Evolutionary conservation across 371 early-diverging fungal genomes (phyloP).

Genomic region (Mortierella polycephala): DNA sequence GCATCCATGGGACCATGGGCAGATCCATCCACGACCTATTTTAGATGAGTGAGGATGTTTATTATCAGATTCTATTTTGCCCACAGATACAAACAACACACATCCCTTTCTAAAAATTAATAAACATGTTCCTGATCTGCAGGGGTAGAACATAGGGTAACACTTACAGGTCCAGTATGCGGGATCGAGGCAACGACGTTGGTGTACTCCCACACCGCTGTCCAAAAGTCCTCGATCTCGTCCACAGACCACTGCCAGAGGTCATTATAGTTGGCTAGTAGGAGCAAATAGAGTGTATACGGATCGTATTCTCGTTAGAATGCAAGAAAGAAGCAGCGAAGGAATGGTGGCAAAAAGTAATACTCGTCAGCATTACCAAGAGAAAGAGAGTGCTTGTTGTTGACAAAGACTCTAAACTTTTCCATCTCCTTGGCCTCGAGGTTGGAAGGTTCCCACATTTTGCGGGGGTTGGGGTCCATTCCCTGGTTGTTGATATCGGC

Average conservation of each 20-base stretch:
- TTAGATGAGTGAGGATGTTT: neutral
- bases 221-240: conserved; percentile 85
- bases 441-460: conserved; percentile 74
- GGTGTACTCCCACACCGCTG: conserved; percentile 87
- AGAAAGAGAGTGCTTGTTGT: conserved; percentile 64
- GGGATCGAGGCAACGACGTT: conserved; percentile 68
- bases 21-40: conserved; percentile 69
- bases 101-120: neutral
- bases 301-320: neutral
- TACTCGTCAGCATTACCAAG: conserved; percentile 55
- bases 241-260: conserved; percentile 88
- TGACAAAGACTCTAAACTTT: conserved; percentile 73
- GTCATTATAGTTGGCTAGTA: conserved; percentile 69
- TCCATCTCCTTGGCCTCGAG: conserved; percentile 69
- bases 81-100: neutral
- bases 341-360: neutral
- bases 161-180: conserved; percentile 56
- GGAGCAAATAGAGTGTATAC: neutral
- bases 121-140: neutral
- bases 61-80: neutral
- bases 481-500: conserved; percentile 26
- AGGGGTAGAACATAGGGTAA: neutral
- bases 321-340: neutral
- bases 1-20: conserved; percentile 73
- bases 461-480: conserved; percentile 54